phyloP scores from a whole-genome alignment of 495 filamentous ascomycete genomes.

The Delitschia confertaspora region DNA sequence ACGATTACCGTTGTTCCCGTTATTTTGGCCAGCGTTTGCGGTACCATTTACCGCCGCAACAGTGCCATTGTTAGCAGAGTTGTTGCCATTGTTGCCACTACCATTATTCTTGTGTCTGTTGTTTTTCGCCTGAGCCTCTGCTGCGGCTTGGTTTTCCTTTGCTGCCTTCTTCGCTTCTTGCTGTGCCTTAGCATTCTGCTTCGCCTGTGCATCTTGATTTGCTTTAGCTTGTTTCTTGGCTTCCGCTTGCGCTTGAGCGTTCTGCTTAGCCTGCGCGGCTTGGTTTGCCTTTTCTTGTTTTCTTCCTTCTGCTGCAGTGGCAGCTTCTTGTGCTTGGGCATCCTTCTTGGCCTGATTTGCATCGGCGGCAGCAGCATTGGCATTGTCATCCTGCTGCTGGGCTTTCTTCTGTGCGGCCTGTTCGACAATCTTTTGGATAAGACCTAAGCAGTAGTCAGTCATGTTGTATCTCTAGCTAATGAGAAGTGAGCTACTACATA shows the following conservation, averaged over 20 bases:
- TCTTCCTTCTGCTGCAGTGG: conserved; percentile 1
- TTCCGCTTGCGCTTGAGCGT: conserved; percentile 3
- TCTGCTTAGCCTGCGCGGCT: conserved; percentile 1
- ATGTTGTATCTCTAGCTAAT: too few relatives aligned
- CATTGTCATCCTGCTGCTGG: too few relatives aligned
- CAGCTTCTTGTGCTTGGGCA: conserved; percentile 1
- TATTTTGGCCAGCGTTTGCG: not conserved
- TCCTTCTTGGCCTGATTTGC: not conserved
- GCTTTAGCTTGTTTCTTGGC: conserved; percentile 2
- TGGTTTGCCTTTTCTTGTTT: conserved; percentile 6
- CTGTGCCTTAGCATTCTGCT: too few relatives aligned
- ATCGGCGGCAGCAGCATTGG: not conserved
- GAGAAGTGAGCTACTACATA: too few relatives aligned
- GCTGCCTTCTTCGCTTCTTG: conserved; percentile 15
- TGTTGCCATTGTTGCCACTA: conserved; percentile 1
- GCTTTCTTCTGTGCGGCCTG: conserved; percentile 1
- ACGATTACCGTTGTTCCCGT: not conserved
- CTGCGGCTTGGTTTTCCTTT: conserved; percentile 8
- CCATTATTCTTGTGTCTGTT: conserved; percentile 1
- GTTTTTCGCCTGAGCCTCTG: conserved; percentile 1
- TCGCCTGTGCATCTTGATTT: too few relatives aligned
- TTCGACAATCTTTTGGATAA: too few relatives aligned
- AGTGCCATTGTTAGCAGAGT: not conserved
- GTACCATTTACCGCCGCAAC: conserved; percentile 10
- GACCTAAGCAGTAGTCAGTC: too few relatives aligned